These are phyloP conservation scores for Penicillium corylophilum DNA, from an alignment of 2,329 filamentous ascomycete species.

Conservation along the genomic window DNA sequence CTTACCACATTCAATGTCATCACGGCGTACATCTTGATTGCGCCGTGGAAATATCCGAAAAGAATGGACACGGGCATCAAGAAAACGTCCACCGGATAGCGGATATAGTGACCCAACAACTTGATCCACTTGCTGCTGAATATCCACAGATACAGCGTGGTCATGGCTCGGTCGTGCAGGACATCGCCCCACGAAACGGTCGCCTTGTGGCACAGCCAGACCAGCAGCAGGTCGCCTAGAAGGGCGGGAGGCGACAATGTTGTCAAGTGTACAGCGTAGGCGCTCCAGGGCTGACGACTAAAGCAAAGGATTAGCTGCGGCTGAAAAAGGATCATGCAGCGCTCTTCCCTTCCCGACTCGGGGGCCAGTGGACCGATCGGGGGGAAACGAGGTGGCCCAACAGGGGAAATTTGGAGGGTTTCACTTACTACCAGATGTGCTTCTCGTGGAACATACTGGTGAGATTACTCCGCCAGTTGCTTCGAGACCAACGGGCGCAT, in stretches of 20 bases:
- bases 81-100: conserved; percentile 76
- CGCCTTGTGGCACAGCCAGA: conserved; percentile 68
- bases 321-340: neutral
- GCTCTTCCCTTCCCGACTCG: neutral
- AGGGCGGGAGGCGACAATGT: conserved; percentile 89
- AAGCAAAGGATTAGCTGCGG: conserved; percentile 7
- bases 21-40: conserved; percentile 88
- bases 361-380: neutral
- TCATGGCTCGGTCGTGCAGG: conserved; percentile 57
- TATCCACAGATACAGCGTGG: conserved; percentile 70
- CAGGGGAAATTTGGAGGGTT: conserved; percentile 10
- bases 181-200: conserved; percentile 60
- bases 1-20: conserved; percentile 80
- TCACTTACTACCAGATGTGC: conserved; percentile 80
- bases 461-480: conserved; percentile 96
- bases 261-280: conserved; percentile 87
- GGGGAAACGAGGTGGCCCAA: neutral
- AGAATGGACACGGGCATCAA: conserved; percentile 81
- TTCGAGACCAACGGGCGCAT: conserved; percentile 91
- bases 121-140: conserved; percentile 91
- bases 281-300: conserved; percentile 89
- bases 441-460: conserved; percentile 83
- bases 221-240: conserved; percentile 70
- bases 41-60: conserved; percentile 89
- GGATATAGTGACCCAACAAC: conserved; percentile 79